A percentile compares a stretch with the other conserved stretches of the same genome.
Evolutionary conservation across 805 yeast species (phyloP).

Genomic region (Cyberlindnera subsufficiens): DNA sequence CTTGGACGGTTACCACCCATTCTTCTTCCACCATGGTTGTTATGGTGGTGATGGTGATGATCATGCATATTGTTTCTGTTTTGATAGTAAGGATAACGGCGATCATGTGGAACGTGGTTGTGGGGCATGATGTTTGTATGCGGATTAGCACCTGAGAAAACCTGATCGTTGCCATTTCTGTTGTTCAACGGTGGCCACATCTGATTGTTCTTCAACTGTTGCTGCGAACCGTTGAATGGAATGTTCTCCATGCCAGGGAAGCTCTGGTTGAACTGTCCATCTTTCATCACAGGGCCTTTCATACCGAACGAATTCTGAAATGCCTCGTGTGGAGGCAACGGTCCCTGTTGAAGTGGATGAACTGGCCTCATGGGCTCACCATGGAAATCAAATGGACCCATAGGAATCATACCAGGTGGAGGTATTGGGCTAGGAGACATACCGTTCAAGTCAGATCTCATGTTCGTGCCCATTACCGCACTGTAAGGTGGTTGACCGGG

Average conservation of each 20-base stretch:
- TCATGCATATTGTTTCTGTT: conserved; percentile 9
- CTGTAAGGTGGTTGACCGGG: conserved; percentile 19
- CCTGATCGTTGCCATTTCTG: conserved; percentile 6
- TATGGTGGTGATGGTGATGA: conserved; percentile 6
- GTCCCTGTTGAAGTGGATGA: conserved; percentile 11
- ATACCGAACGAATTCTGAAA: conserved; percentile 9
- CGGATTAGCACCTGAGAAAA: conserved; percentile 5
- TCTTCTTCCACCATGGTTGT: conserved; percentile 15
- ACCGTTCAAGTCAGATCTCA: conserved; percentile 10
- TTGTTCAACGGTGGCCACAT: conserved; percentile 22
- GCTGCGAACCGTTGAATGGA: conserved; percentile 10
- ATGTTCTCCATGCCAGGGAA: conserved; percentile 13
- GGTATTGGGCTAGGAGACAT: conserved; percentile 20
- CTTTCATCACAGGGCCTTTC: conserved; percentile 8
- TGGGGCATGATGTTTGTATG: conserved; percentile 9
- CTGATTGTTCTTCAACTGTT: conserved; percentile 16
- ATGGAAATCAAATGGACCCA: conserved; percentile 22
- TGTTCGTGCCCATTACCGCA: conserved; percentile 3
- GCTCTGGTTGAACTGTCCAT: conserved; percentile 7
- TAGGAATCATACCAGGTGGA: conserved; percentile 23
- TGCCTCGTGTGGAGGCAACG: conserved; percentile 10
- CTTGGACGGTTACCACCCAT: conserved; percentile 17
- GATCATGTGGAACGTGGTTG: conserved; percentile 9
- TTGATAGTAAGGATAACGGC: conserved; percentile 16
- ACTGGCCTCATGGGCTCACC: conserved; percentile 16